Conservation (phyloP, 2,329 filamentous ascomycete genomes). For the Colletotrichum viniferum region DNA sequence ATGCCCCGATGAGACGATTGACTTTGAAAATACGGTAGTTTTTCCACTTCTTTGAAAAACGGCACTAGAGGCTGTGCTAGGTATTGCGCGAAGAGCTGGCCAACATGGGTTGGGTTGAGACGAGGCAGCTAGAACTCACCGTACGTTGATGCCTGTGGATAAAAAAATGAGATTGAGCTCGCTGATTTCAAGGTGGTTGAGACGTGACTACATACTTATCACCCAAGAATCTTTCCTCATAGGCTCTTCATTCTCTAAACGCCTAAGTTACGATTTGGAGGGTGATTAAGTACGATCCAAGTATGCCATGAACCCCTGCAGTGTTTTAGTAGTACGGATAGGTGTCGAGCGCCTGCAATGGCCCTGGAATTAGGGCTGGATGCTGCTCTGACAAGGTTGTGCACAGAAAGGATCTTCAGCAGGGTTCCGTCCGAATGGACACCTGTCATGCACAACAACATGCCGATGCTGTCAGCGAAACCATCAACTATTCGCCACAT, state of each 20-base stretch:
- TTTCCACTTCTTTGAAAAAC: constrained; percentile 31
- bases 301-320: not conserved
- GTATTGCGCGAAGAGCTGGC: not conserved
- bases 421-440: not conserved
- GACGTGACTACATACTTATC: not conserved
- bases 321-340: not conserved
- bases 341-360: not conserved
- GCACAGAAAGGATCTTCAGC: not conserved
- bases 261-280: not conserved
- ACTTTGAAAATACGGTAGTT: constrained; percentile 28
- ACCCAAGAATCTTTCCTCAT: not conserved
- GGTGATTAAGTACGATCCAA: not conserved
- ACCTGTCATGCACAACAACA: not conserved
- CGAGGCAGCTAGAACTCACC: not conserved
- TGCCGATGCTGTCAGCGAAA: not conserved
- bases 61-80: not conserved
- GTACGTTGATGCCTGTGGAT: not conserved
- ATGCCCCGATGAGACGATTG: constrained; percentile 31
- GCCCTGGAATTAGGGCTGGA: not conserved
- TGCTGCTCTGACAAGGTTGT: not conserved
- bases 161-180: not conserved
- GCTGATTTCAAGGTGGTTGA: not conserved
- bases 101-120: not conserved
- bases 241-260: not conserved
- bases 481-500: not conserved